A percentile compares a stretch with the other conserved stretches of the same genome.
Evolutionary conservation across 164 flowering plant species (phyloP).

Genomic region (Kingdonia uniflora): DNA sequence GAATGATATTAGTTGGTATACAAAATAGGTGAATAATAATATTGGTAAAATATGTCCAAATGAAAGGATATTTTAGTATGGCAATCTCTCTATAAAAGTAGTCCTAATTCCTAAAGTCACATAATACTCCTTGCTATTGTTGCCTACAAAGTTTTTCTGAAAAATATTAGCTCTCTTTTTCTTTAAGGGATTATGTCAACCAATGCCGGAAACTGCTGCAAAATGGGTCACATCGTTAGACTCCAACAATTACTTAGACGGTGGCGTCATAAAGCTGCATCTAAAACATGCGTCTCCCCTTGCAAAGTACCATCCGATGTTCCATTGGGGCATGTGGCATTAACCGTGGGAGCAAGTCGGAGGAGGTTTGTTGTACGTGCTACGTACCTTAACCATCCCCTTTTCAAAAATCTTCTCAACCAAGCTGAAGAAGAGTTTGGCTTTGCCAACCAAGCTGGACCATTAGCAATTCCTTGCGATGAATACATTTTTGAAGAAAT

Average conservation of each 20-base stretch:
- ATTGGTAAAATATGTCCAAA: too few relatives aligned
- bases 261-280: slow-evolving; percentile 27
- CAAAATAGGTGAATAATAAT: too few relatives aligned
- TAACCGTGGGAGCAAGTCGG: slow-evolving; percentile 34
- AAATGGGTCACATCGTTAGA: slow-evolving; percentile 29
- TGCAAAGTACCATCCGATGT: slow-evolving; percentile 39
- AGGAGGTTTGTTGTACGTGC: slow-evolving; percentile 48
- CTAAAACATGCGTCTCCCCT: background rate
- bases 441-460: slow-evolving; percentile 35
- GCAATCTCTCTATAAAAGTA: too few relatives aligned
- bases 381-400: slow-evolving; percentile 55
- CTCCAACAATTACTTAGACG: slow-evolving; percentile 25
- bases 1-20: too few relatives aligned
- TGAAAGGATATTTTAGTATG: too few relatives aligned
- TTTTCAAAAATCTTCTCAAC: slow-evolving; percentile 40
- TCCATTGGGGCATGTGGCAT: slow-evolving; percentile 68
- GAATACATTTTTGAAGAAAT: slow-evolving; percentile 51
- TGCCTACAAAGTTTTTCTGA: too few relatives aligned
- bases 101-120: too few relatives aligned
- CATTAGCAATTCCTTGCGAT: slow-evolving; percentile 60
- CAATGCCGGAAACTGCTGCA: slow-evolving; percentile 14
- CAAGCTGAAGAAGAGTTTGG: slow-evolving; percentile 63
- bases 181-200: slow-evolving; percentile 13
- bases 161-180: background rate
- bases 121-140: too few relatives aligned